Evolutionary conservation across 1,284 basidiomycete species (phyloP), one percentile per base, ranked within the genome.

Genomic region (Fistulinella staudtii): DNA sequence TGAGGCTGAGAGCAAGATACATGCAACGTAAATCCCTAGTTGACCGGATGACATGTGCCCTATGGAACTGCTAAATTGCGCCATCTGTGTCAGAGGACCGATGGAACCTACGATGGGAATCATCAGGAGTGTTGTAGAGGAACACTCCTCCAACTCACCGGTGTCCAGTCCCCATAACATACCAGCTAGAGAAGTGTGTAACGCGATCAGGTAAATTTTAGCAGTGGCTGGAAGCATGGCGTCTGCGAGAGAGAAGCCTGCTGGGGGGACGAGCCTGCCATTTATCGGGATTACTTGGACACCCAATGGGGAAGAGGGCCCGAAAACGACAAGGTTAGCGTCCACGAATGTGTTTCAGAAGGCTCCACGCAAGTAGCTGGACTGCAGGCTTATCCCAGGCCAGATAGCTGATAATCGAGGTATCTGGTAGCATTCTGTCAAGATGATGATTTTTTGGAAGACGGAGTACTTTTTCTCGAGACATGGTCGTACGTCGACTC

Each of bases 1-100:
- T 0, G 71, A 67, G 5, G 73, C 75, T 0, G 75, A 71, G 23
- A 76, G 62, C 18, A 77, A 67, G 47, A 78, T 74, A 36, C 62
- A 67, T 11, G 66, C 65, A n/a, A 70, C 65, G 37, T 72, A 65
- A 23, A 73, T 57, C 28, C 75, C 74, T 18, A 73, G 68, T 29
- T 71, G 51, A 9, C 64, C 60, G 4, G 71, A 61, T 17, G 65
- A 57, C 34, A 67, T 56, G 14, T 55, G 43, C 15, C 63, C 65
- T 54, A 73, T 69, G 7, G 66, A 59, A 3, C 52, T 39, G 34
- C 56, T 49, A 51, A 77, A 75, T 17, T 71, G 64, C 3, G 60
- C 51, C 75, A 75, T 76, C 39, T 69, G 63, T 4, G 69, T 75
- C 30, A 76, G 57, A 20, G 72, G 64, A 4, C 73, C 73, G 22